Percentiles rank a stretch among this genome's conserved stretches.
Conservation (phyloP, 345 rosid species). For the Raphanus raphanistrum region DNA sequence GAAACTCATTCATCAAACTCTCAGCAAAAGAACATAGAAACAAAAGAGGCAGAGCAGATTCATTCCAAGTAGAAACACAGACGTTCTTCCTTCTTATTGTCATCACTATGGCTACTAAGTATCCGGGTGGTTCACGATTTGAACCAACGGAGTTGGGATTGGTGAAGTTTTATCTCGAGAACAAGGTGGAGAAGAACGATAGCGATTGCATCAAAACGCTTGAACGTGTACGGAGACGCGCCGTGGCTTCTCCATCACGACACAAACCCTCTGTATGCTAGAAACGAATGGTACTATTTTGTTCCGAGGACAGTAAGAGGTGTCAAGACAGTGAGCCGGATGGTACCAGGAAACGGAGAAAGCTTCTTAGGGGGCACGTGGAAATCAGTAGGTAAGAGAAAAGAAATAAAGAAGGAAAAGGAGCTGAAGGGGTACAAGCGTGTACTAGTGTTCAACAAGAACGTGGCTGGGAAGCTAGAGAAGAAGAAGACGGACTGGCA, state of each 20-base stretch:
- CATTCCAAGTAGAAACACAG: not conserved
- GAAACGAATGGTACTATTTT: constrained; percentile 8
- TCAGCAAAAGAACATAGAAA: not conserved
- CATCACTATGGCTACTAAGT: not conserved
- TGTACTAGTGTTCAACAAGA: not conserved
- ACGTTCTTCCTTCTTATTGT: not conserved
- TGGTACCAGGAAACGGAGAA: not conserved
- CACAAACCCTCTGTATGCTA: not conserved
- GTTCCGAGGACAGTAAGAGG: not conserved
- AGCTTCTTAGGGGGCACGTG: constrained; percentile 3
- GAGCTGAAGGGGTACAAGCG: not conserved
- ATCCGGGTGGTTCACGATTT: not conserved
- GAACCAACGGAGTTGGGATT: not conserved
- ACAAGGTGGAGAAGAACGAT: not conserved
- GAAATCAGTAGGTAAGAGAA: not conserved
- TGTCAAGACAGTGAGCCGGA: not conserved
- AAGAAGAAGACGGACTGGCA: not conserved
- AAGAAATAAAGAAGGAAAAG: not conserved
- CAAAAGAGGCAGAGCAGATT: not conserved
- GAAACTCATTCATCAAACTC: not conserved
- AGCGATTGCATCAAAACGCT: constrained; percentile 4
- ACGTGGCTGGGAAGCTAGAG: not conserved
- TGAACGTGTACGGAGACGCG: constrained; percentile 12
- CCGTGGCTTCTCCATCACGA: constrained; percentile 25
- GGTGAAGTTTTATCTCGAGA: not conserved